These are phyloP conservation scores for Apiospora aurea DNA, from an alignment of 2,329 filamentous ascomycete genomes.

Conservation along the genomic window DNA sequence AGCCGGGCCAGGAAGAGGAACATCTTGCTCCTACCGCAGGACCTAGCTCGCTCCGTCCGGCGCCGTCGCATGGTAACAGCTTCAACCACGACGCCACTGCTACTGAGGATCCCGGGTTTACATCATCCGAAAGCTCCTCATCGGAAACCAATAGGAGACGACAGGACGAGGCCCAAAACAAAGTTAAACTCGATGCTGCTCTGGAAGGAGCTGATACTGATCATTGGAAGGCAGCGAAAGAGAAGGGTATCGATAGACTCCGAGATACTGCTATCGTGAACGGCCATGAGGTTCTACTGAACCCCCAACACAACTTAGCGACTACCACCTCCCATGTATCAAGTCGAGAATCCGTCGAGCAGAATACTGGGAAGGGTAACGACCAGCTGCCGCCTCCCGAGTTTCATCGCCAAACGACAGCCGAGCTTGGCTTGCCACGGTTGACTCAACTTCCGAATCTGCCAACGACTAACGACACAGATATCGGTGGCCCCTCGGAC, in stretches of 20 bases:
- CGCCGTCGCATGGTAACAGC: conserved; percentile 32
- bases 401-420: conserved; percentile 66
- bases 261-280: conserved; percentile 75
- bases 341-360: conserved; percentile 44
- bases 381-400: conserved; percentile 64
- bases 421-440: conserved; percentile 72
- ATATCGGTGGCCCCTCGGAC: conserved; percentile 74
- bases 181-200: conserved; percentile 51
- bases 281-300: conserved; percentile 74
- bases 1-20: neutral
- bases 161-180: conserved; percentile 48
- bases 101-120: conserved; percentile 29
- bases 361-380: conserved; percentile 46
- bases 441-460: conserved; percentile 75
- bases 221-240: conserved; percentile 72
- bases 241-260: conserved; percentile 65
- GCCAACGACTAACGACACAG: conserved; percentile 76
- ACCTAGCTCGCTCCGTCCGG: conserved; percentile 31
- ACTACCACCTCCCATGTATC: conserved; percentile 29
- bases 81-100: conserved; percentile 41
- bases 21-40: conserved; percentile 29
- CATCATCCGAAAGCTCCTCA: conserved; percentile 32
- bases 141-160: conserved; percentile 42
- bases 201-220: conserved; percentile 81
- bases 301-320: conserved; percentile 22